Conservation (phyloP, 2,329 filamentous ascomycete genomes). For the Tolypocladium amazonense region DNA sequence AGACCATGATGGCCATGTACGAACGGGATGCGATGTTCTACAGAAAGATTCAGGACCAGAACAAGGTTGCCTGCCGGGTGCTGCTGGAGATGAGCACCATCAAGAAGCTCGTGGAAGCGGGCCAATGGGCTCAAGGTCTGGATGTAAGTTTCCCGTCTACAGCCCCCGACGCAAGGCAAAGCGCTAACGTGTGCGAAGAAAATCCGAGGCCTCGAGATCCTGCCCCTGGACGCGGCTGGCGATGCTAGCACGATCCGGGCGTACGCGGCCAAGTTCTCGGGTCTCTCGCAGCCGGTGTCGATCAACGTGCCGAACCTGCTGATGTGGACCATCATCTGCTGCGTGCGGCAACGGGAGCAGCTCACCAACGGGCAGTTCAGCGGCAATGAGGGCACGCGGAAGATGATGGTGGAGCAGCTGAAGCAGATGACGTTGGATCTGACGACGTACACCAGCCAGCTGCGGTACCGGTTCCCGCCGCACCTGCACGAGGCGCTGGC, state of each 20-base stretch:
- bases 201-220: conserved; percentile 65
- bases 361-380: conserved; percentile 64
- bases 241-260: conserved; percentile 70
- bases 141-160: conserved; percentile 36
- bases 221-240: conserved; percentile 66
- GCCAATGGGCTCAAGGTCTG: conserved; percentile 46
- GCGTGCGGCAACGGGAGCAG: conserved; percentile 65
- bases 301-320: conserved; percentile 85
- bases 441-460: conserved; percentile 87
- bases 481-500: conserved; percentile 83
- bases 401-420: conserved; percentile 57
- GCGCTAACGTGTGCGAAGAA: conserved; percentile 35
- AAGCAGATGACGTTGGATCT: conserved; percentile 78
- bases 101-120: conserved; percentile 43
- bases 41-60: conserved; percentile 44
- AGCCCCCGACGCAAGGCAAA: background rate
- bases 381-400: conserved; percentile 55
- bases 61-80: conserved; percentile 44
- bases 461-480: conserved; percentile 81
- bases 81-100: conserved; percentile 51
- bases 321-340: conserved; percentile 87
- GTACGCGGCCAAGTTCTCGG: conserved; percentile 70
- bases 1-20: conserved; percentile 54
- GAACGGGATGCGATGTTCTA: conserved; percentile 51
- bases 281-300: conserved; percentile 68